These are phyloP conservation scores for Eutypella sp. DNA, from an alignment of 2,329 filamentous ascomycete species.

Conservation along the genomic window DNA sequence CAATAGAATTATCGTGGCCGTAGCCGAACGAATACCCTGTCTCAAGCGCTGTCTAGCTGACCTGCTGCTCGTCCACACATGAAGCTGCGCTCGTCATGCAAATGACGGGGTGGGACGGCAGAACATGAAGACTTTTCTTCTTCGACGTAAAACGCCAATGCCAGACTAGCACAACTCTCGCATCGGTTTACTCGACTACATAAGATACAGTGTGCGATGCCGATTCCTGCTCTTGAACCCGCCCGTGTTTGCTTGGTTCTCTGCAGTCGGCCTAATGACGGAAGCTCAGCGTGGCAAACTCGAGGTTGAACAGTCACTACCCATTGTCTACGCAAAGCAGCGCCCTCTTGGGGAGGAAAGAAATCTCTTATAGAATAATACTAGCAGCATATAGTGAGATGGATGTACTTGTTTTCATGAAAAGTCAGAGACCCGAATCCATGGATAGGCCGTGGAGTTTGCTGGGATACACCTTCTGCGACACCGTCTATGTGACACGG, in stretches of 20 bases:
- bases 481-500: neutral
- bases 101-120: conserved; percentile 8
- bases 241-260: conserved; percentile 9
- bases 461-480: neutral
- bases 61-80: neutral
- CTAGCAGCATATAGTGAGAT: neutral
- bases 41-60: neutral
- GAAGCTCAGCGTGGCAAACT: conserved; percentile 2
- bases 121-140: neutral
- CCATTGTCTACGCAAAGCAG: neutral
- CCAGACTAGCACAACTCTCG: too few relatives aligned
- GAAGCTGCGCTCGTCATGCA: conserved; percentile 3
- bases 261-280: conserved; percentile 13
- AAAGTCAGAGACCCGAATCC: neutral
- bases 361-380: too few relatives aligned
- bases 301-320: conserved; percentile 1
- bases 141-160: neutral
- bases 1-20: neutral
- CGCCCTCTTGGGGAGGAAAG: too few relatives aligned
- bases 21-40: neutral
- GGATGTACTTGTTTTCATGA: neutral
- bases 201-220: too few relatives aligned
- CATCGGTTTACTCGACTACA: too few relatives aligned
- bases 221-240: too few relatives aligned
- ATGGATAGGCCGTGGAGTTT: neutral